A percentile compares a stretch with the other conserved stretches of the same genome.
phyloP scores from a whole-genome alignment of 768 basidiomycete species.

The Lyophyllum decastes region DNA sequence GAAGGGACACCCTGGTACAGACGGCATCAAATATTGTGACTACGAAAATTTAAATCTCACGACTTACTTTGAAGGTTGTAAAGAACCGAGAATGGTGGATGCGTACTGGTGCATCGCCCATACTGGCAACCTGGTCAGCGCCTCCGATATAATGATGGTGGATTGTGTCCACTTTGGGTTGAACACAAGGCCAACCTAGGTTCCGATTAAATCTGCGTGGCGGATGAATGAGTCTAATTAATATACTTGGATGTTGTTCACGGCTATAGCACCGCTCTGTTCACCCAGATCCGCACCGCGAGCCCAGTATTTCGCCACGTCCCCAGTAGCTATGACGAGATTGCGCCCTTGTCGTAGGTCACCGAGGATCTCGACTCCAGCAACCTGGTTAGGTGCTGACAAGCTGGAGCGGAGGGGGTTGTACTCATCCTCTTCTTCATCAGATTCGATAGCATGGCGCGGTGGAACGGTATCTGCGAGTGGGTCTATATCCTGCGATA shows the following conservation, averaged over 20 bases:
- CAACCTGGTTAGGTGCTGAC: slow-evolving; percentile 18
- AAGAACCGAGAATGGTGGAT: slow-evolving; percentile 35
- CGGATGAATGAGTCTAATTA: not conserved
- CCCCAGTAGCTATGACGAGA: slow-evolving; percentile 49
- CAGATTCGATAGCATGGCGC: slow-evolving; percentile 64
- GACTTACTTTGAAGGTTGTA: slow-evolving; percentile 49
- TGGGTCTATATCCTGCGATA: slow-evolving; percentile 50
- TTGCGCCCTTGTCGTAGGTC: slow-evolving; percentile 24
- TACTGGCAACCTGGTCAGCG: slow-evolving; percentile 46
- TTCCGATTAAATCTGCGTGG: not conserved
- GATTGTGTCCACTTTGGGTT: slow-evolving; percentile 48
- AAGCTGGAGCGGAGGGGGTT: slow-evolving; percentile 36
- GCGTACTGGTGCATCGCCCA: slow-evolving; percentile 54
- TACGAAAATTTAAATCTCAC: not conserved
- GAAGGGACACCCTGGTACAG: slow-evolving; percentile 40
- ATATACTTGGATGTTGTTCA: slow-evolving; percentile 48
- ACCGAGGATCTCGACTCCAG: slow-evolving; percentile 40
- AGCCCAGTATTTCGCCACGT: slow-evolving; percentile 51
- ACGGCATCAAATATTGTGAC: not conserved
- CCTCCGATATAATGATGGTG: slow-evolving; percentile 55
- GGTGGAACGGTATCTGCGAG: slow-evolving; percentile 58
- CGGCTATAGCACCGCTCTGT: slow-evolving; percentile 45
- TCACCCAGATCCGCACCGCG: slow-evolving; percentile 52
- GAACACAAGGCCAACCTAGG: slow-evolving; percentile 54
- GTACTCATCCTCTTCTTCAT: slow-evolving; percentile 67